Percentiles rank a stretch among this genome's conserved stretches.
phyloP scores from a whole-genome alignment of 345 rosid genomes.

The Brassica incana region DNA sequence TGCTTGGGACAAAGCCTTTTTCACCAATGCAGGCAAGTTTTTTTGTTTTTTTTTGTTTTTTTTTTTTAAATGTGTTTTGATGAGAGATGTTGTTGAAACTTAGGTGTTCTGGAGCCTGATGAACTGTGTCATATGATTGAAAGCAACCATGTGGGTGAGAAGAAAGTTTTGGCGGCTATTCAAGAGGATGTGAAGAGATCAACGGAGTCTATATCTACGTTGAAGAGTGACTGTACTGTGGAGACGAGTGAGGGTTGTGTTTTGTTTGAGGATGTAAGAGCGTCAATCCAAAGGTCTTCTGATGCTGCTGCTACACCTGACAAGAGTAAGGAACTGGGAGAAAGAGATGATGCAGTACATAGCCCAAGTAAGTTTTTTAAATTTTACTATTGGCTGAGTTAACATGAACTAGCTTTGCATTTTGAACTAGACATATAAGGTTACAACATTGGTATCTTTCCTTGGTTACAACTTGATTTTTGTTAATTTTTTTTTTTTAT shows the following conservation, averaged over 20 bases:
- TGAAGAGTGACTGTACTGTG: constrained; percentile 64
- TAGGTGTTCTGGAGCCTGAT: constrained; percentile 86
- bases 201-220: constrained; percentile 72
- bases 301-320: constrained; percentile 32
- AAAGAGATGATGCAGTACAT: constrained; percentile 26
- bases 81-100: constrained; percentile 22
- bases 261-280: constrained; percentile 74
- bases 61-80: neutral
- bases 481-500: neutral
- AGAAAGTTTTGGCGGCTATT: constrained; percentile 52
- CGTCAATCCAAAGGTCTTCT: constrained; percentile 62
- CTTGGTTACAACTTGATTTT: neutral
- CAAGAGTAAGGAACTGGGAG: constrained; percentile 35
- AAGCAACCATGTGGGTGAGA: constrained; percentile 46
- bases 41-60: neutral
- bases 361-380: constrained; percentile 53
- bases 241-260: constrained; percentile 52
- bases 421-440: neutral
- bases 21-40: constrained; percentile 77
- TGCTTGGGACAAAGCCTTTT: constrained; percentile 96
- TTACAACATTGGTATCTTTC: neutral
- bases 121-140: constrained; percentile 78
- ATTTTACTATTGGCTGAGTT: neutral
- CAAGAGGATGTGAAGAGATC: constrained; percentile 72
- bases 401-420: constrained; percentile 14